A percentile compares a stretch with the other conserved stretches of the same genome.
These are phyloP conservation scores for Penicillium riverlandense DNA, from an alignment of 495 filamentous ascomycete species.

Conservation along the genomic window DNA sequence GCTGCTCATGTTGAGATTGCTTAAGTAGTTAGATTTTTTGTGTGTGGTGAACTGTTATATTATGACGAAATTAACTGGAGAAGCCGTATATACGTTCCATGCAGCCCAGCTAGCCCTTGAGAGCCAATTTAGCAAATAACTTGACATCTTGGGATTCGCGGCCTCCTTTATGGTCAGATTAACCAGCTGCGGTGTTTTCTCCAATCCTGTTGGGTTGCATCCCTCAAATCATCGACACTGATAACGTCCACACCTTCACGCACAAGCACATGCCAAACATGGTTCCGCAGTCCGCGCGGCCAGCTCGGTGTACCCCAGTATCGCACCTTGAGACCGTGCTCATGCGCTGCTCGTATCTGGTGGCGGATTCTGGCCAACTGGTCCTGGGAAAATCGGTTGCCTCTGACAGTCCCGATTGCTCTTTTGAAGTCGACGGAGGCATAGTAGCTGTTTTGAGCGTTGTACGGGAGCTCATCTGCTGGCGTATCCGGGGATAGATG, in stretches of 20 bases:
- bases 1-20: too few species aligned
- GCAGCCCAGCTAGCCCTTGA: too few species aligned
- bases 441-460: constrained; percentile 30
- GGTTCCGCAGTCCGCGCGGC: constrained; percentile 50
- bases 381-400: constrained; percentile 21
- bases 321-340: constrained; percentile 50
- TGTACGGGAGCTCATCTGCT: constrained; percentile 8
- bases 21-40: too few species aligned
- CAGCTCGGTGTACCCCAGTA: constrained; percentile 65
- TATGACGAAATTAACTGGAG: too few species aligned
- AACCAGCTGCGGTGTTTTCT: constrained; percentile 6
- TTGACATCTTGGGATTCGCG: too few species aligned
- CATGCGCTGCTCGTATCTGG: constrained; percentile 53
- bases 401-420: constrained; percentile 27
- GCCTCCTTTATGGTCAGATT: too few species aligned
- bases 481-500: background rate
- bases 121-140: too few species aligned
- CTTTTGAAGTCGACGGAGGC: constrained; percentile 35
- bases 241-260: constrained; percentile 50
- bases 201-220: constrained; percentile 16
- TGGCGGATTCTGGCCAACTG: constrained; percentile 49
- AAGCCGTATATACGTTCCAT: too few species aligned
- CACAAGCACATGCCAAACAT: constrained; percentile 56
- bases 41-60: too few species aligned
- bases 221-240: constrained; percentile 21